A percentile compares a stretch with the other conserved stretches of the same genome.
These are phyloP conservation scores for Arthrobotrys sinensis DNA, from an alignment of 2,329 filamentous ascomycete species.

Conservation along the genomic window DNA sequence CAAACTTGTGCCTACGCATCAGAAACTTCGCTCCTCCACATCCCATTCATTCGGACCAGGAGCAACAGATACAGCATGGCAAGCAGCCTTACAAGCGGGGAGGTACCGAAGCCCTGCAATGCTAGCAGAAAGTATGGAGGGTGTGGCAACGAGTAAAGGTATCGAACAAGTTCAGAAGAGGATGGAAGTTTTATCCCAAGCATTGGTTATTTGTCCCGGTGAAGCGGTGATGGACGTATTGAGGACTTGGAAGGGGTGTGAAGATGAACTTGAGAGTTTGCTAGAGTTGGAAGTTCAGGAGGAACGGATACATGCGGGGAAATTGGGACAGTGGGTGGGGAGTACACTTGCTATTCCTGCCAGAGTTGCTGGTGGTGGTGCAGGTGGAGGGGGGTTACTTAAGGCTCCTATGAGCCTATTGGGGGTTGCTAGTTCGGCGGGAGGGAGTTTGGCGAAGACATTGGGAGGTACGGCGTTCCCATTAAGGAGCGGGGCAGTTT, in stretches of 20 bases:
- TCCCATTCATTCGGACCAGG: background rate
- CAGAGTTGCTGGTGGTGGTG: slow-evolving; percentile 46
- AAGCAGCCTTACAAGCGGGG: slow-evolving; percentile 82
- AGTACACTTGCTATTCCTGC: slow-evolving; percentile 63
- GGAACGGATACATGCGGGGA: slow-evolving; percentile 80
- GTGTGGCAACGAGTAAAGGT: slow-evolving; percentile 57
- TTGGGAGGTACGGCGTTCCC: slow-evolving; percentile 71
- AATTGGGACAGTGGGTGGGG: slow-evolving; percentile 72
- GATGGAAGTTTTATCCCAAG: slow-evolving; percentile 83
- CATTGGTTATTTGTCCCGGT: slow-evolving; percentile 80
- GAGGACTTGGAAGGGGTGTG: slow-evolving; percentile 81
- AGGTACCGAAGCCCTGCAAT: slow-evolving; percentile 77
- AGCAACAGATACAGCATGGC: slow-evolving; percentile 78
- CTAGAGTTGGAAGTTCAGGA: slow-evolving; percentile 77
- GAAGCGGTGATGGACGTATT: slow-evolving; percentile 81
- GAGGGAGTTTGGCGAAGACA: slow-evolving; percentile 67
- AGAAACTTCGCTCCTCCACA: slow-evolving; percentile 23
- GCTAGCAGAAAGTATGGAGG: slow-evolving; percentile 73
- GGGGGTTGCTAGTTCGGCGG: slow-evolving; percentile 70
- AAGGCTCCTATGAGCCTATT: slow-evolving; percentile 72
- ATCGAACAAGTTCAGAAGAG: slow-evolving; percentile 83
- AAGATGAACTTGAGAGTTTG: slow-evolving; percentile 80
- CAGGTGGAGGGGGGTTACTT: slow-evolving; percentile 66
- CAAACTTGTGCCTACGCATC: slow-evolving; percentile 71
- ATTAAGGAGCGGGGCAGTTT: slow-evolving; percentile 63